Base-by-base conservation (phyloP, 2,329 filamentous ascomycete species). In the Talaromyces funiculosus region DNA sequence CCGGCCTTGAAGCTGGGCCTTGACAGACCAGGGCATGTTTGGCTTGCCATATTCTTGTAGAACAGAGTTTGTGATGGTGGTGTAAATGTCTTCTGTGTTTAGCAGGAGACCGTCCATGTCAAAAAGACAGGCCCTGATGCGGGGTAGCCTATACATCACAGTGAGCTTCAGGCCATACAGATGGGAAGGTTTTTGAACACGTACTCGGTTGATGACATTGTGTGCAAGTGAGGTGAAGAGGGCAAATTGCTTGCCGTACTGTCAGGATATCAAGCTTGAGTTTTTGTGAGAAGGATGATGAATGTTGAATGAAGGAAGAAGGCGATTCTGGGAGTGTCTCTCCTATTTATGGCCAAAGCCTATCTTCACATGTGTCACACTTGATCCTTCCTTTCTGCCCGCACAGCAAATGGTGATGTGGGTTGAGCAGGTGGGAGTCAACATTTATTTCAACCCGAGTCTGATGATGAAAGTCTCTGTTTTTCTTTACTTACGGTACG, bases 101-200 rank as follows among this genome's bases (percentile, higher is more conserved):
- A 99, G 89, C 20, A 99, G 85, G 37, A 99, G 87, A 63, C 94
- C 94, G 76, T 99, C 94, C 92, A 97, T 97, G 80, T 99, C 94
- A 75, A 99, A 97, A 65, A 99, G 87, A 76, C 92, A 97, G 67
- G 93, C 94, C 67, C 92, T 85, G 62, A 97, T 82, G 51, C 88
- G 86, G 20, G 90, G 89, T 74, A 92, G 87, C 72, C 88, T 61
- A 29, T 16, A 12, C 1, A 49, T 24, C 10, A n/a, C 16, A n/a
- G 31, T 61, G 45, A 61, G 49, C 31, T 31, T 24, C 26, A 56
- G 37, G 4, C 10, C 22, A 16, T 22, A 33, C 40, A 33, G 16
- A 45, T 16, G n/a, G 29, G 22, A 26, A 1, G 22, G 31, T 7
- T 12, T 3, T n/a, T 42, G 33, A 12, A 20, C n/a, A 61, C 60